phyloP scores from a whole-genome alignment of 1,139 yeast genomes.

The Candida glucosophila region DNA sequence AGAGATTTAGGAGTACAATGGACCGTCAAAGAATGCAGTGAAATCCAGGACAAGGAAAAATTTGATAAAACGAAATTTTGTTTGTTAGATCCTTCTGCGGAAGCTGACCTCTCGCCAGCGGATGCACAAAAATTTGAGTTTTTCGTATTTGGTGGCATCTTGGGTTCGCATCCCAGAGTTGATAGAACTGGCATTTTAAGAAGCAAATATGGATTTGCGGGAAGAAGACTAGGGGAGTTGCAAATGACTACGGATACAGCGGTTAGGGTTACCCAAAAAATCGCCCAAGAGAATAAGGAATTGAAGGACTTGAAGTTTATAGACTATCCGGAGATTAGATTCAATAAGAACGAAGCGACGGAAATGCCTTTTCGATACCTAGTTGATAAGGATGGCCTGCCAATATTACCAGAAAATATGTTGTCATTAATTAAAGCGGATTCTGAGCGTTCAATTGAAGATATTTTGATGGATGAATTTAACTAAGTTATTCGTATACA shows the following conservation, averaged over 20 bases:
- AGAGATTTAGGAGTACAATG: slow-evolving; percentile 63
- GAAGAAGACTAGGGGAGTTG: slow-evolving; percentile 75
- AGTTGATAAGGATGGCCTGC: slow-evolving; percentile 50
- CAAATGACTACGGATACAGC: slow-evolving; percentile 99
- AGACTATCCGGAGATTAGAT: slow-evolving; percentile 90
- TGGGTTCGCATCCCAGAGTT: slow-evolving; percentile 94
- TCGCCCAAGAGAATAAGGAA: slow-evolving; percentile 45
- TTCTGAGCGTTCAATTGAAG: slow-evolving; percentile 70
- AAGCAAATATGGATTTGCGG: slow-evolving; percentile 68
- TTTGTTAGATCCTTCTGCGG: slow-evolving; percentile 83
- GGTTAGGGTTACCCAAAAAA: slow-evolving; percentile 77
- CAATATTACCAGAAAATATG: slow-evolving; percentile 91
- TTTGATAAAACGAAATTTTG: slow-evolving; percentile 55
- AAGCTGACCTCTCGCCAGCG: slow-evolving; percentile 58
- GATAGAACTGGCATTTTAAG: slow-evolving; percentile 90
- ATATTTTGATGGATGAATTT: slow-evolving; percentile 28
- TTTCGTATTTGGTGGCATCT: slow-evolving; percentile 91
- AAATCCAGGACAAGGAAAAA: slow-evolving; percentile 28
- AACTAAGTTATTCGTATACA: slow-evolving; percentile 9
- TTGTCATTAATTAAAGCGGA: slow-evolving; percentile 75
- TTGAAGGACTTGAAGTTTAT: slow-evolving; percentile 74
- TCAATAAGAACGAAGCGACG: slow-evolving; percentile 80
- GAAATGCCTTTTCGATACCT: slow-evolving; percentile 98
- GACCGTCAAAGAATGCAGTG: slow-evolving; percentile 68
- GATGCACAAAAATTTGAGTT: slow-evolving; percentile 66